These are phyloP conservation scores for Verticillium tricorpus DNA, from an alignment of 2,329 filamentous ascomycete genomes.

Conservation along the genomic window DNA sequence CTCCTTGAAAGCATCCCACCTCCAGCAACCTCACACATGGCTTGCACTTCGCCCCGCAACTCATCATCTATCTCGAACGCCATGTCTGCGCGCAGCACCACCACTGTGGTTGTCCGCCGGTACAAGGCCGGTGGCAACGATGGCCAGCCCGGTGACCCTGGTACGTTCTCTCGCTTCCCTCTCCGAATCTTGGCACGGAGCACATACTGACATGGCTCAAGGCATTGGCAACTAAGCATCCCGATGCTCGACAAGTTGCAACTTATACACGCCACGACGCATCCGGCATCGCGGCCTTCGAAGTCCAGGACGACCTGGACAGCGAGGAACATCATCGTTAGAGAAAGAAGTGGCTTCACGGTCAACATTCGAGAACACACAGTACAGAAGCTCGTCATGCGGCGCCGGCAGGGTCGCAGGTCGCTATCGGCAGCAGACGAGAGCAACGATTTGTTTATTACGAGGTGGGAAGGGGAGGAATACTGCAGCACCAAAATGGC, in stretches of 20 bases:
- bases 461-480: not conserved
- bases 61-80: not conserved
- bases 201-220: not conserved
- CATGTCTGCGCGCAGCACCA: not conserved
- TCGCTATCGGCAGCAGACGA: not conserved
- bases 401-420: not conserved
- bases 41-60: not conserved
- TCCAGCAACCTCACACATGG: not conserved
- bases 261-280: not conserved
- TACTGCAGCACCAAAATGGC: not conserved
- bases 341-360: not conserved
- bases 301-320: not conserved
- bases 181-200: not conserved
- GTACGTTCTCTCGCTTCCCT: not conserved
- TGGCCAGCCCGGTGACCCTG: not conserved
- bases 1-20: not conserved
- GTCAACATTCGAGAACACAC: not conserved
- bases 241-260: not conserved
- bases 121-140: not conserved
- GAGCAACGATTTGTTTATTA: not conserved
- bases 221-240: not conserved
- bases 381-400: not conserved
- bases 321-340: not conserved
- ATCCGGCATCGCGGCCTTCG: not conserved
- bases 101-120: not conserved